These are phyloP conservation scores for Neurospora sp. DNA, from an alignment of 495 filamentous ascomycete species.

Conservation along the genomic window DNA sequence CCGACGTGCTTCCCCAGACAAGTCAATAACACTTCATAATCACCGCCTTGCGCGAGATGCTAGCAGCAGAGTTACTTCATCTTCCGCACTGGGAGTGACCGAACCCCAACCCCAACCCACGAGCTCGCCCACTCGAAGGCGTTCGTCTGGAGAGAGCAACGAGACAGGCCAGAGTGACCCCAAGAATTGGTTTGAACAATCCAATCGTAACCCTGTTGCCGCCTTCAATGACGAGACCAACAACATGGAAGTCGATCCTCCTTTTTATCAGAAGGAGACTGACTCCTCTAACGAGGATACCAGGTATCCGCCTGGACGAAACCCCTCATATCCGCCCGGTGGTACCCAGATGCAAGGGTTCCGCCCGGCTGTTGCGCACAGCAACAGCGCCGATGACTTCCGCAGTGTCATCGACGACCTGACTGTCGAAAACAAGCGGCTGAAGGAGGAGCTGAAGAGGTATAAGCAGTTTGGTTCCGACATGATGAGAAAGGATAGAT, in stretches of 20 bases:
- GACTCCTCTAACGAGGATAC: conserved; percentile 32
- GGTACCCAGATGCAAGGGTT: conserved; percentile 2
- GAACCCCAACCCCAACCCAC: background rate
- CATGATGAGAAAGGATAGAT: conserved; percentile 50
- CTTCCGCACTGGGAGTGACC: background rate
- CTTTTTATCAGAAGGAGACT: conserved; percentile 40
- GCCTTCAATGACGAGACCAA: conserved; percentile 9
- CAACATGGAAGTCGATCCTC: conserved; percentile 42
- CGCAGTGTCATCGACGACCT: conserved; percentile 63
- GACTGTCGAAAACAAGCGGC: conserved; percentile 58
- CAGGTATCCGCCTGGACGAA: background rate
- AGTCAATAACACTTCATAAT: conserved; percentile 29
- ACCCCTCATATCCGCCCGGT: conserved; percentile 13
- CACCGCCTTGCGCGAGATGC: conserved; percentile 30
- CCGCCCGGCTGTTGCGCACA: conserved; percentile 25
- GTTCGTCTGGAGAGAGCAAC: conserved; percentile 23
- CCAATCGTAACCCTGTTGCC: conserved; percentile 29
- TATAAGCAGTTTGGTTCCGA: conserved; percentile 53
- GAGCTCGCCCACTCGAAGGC: conserved; percentile 16
- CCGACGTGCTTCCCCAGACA: conserved; percentile 26
- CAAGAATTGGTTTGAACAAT: conserved; percentile 37
- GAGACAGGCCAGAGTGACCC: conserved; percentile 21
- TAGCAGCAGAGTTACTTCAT: conserved; percentile 4
- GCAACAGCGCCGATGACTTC: conserved; percentile 47
- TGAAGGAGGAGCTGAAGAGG: conserved; percentile 57